Evolutionary conservation across 352 stramenopile species (phyloP).

Genomic region (Phytophthora chlamydospora): DNA sequence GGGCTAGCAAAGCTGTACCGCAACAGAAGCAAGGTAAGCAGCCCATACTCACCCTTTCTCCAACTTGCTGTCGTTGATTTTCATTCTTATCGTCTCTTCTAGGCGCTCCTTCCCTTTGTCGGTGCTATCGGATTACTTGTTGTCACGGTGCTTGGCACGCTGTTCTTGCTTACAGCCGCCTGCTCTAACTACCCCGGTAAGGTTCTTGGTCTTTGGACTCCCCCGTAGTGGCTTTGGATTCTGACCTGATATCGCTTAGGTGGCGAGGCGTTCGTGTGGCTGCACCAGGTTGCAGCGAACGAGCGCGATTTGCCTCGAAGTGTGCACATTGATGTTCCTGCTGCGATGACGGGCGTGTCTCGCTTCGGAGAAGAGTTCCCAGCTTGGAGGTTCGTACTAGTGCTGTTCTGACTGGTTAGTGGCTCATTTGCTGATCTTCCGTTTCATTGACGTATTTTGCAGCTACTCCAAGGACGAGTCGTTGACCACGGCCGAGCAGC

Average conservation of each 20-base stretch:
- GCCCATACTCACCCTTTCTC: no score
- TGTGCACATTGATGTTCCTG: conserved; percentile 93
- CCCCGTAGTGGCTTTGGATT: neutral
- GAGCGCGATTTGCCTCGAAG: conserved; percentile 40
- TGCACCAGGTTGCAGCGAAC: conserved; percentile 55
- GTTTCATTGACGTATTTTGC: neutral
- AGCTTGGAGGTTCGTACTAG: conserved; percentile 62
- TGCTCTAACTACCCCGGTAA: conserved; percentile 94
- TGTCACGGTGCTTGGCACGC: conserved; percentile 47
- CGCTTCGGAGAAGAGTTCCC: conserved; percentile 86
- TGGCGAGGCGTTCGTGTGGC: conserved; percentile 63
- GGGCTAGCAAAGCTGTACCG: conserved; percentile 76
- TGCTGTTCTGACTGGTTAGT: neutral
- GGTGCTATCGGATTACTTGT: conserved; percentile 53
- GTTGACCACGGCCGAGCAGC: conserved; percentile 46
- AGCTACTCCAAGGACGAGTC: conserved; percentile 86
- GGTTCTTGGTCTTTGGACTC: no score
- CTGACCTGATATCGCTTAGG: conserved; percentile 39
- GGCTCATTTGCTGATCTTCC: neutral
- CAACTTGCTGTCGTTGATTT: neutral
- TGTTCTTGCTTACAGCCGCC: conserved; percentile 78
- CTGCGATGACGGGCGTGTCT: conserved; percentile 95
- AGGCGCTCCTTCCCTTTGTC: conserved; percentile 64
- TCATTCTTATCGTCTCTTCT: neutral
- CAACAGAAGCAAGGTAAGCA: conserved; percentile 56